Conservation (phyloP, 768 basidiomycete species). For the Suillus cothurnatus region DNA sequence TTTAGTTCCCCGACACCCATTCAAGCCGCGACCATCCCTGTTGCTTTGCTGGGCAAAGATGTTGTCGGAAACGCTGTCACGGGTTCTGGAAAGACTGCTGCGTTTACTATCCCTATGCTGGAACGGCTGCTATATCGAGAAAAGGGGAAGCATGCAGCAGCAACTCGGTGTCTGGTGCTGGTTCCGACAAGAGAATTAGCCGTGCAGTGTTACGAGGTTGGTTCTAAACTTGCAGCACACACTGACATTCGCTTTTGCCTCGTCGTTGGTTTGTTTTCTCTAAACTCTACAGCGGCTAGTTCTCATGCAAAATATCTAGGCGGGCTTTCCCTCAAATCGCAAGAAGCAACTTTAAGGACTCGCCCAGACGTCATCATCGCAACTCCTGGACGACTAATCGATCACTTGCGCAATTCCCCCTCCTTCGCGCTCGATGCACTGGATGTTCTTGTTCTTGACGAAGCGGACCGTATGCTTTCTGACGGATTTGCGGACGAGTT, state of each 20-base stretch:
- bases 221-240: constrained; percentile 78
- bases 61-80: constrained; percentile 96
- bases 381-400: constrained; percentile 96
- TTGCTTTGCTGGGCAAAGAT: constrained; percentile 93
- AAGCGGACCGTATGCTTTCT: constrained; percentile 96
- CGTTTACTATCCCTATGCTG: constrained; percentile 92
- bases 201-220: constrained; percentile 94
- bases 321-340: constrained; percentile 91
- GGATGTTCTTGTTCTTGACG: constrained; percentile 93
- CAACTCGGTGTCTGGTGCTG: constrained; percentile 87
- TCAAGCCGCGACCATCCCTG: constrained; percentile 91
- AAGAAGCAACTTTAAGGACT: constrained; percentile 82
- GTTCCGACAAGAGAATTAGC: constrained; percentile 96
- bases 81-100: constrained; percentile 98
- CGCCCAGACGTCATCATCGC: constrained; percentile 95
- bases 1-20: constrained; percentile 93
- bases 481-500: constrained; percentile 97
- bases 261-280: constrained; percentile 67
- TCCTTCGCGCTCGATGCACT: constrained; percentile 90
- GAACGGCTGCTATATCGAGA: constrained; percentile 94
- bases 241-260: constrained; percentile 91
- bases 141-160: constrained; percentile 82
- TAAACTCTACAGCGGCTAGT: constrained; percentile 9
- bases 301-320: constrained; percentile 46
- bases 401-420: constrained; percentile 95